Evolutionary conservation across 2,329 filamentous ascomycete genomes (phyloP), one percentile per base, ranked within the genome.

Genomic region (Penicillium psychrosexuale): DNA sequence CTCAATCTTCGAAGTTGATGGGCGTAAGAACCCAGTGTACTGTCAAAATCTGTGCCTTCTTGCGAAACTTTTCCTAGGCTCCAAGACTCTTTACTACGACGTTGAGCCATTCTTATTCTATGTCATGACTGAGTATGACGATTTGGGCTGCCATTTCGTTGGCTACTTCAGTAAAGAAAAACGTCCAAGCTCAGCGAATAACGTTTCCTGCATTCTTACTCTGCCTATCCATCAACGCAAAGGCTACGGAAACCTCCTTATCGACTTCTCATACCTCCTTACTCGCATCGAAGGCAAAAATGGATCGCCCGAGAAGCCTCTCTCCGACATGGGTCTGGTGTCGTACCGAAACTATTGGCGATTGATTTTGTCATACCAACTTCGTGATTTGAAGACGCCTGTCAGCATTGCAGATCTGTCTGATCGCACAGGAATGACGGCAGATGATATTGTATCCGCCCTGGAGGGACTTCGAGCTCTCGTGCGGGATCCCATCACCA

Each of bases 101-200:
- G 94, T 99, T n/a, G 94, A 99, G 61, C 94, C 94, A 0, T 99
- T 99, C 70, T 77, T 99, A 34, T 99, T 99, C 78, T 99, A 99
- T 75, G 93, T 96, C 72, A 97, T 99, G 93, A 90, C 90, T 27
- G 88, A 87, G 38, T 86, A 89, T 63, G 90, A 92, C 61, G 91
- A 96, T 47, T 87, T 91, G 65, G 94, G 94, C 13, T 94, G 89
- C 66, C 94, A 97, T 69, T 83, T 99, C 47, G 90, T 99, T n/a
- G 94, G 94, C n/a, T 99, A 97, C 71, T 99, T 99, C 74, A 97
- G 94, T 47, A 99, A 99, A 72, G 94, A 99, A 76, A 99, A 99
- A 76, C 83, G 95, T 40, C 88, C 91, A 2, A 93, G 90, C 72
- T 96, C 91, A 58, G 88, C 92, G 65, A 97, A 99, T 73, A 99